Conservation (phyloP, 306 rosid species). For the Pterocarpus santalinus region DNA sequence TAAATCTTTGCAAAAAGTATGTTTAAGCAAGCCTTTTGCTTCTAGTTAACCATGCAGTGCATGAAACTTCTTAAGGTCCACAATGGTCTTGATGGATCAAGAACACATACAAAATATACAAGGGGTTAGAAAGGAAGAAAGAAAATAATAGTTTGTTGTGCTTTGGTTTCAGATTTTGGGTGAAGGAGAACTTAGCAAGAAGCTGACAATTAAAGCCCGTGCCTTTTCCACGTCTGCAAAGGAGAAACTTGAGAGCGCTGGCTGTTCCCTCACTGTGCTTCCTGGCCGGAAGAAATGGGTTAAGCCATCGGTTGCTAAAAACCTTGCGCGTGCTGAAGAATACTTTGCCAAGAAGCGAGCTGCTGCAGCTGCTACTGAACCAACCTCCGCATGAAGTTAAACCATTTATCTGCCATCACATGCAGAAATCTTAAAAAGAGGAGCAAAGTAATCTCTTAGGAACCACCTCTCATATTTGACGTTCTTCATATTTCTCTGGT, state of each 20-base stretch:
- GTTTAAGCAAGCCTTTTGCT: constrained; percentile 28
- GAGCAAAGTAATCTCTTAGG: constrained; percentile 38
- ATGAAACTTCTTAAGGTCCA: background rate
- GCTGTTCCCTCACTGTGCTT: constrained; percentile 81
- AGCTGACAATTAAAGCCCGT: constrained; percentile 82
- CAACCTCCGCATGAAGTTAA: constrained; percentile 56
- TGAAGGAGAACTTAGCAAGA: constrained; percentile 81
- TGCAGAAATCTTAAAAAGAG: constrained; percentile 40
- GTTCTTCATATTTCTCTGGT: constrained; percentile 35
- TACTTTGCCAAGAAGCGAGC: constrained; percentile 93
- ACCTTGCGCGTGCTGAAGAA: constrained; percentile 94
- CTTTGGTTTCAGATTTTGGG: constrained; percentile 76
- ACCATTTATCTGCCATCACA: background rate
- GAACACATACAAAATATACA: background rate
- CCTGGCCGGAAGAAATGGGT: constrained; percentile 99
- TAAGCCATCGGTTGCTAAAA: constrained; percentile 91
- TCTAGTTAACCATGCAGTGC: constrained; percentile 28
- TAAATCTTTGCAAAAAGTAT: constrained; percentile 3
- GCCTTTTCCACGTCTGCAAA: constrained; percentile 87
- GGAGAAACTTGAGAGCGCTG: constrained; percentile 87
- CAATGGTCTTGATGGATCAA: constrained; percentile 21
- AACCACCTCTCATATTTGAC: constrained; percentile 23
- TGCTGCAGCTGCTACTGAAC: constrained; percentile 68
- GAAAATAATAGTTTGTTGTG: constrained; percentile 17
- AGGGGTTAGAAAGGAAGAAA: background rate